Base-by-base conservation (phyloP, 1,284 basidiomycete species). In the Serendipita sp. region DNA sequence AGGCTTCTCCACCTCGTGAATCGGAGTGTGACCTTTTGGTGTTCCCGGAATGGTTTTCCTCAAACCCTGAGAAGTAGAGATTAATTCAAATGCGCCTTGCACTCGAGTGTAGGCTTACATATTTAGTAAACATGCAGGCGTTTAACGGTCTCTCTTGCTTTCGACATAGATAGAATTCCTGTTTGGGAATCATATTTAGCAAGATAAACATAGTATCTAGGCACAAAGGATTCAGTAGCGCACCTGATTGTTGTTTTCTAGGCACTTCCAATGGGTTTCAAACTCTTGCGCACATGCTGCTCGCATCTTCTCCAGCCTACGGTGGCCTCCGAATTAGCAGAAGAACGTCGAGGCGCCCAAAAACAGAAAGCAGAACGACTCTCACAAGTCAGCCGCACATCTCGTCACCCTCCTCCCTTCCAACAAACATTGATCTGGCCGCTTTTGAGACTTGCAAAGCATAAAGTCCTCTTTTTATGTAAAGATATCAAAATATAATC, bases 341-440 rank as follows among this genome's bases (percentile, higher is more conserved):
- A 15, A 22, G 47, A 44, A 22, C 17, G 8, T 13, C 43, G n/a
- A n/a, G 41, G 42, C 15, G 22, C 30, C 8, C 15, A 29, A 58
- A 58, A 58, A 32, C 30, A 34, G 32, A n/a, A 17, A 34, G 69
- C 30, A 60, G 42, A 50, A 8, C 58, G 41, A 64, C 22, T 83
- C 93, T 74, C 70, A 97, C 95, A 99, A 71, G 72, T 98, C 93
- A 61, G 87, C 85, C 60, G 94, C 90, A 74, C 96, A 99, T 69
- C 96, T 82, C 62, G 96, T 99, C 65, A 99, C 95, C 70, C 92
- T 85, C 68, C 96, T 78, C 32, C 96, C 96, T 75, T 99, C 96
- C 79, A 91, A 89, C 74, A 99, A 74, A 76, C 96, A 99, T 74
- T 96, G 92, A 41, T 75, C 92, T 12, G 96, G 92, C 63, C 82